A percentile compares a stretch with the other conserved stretches of the same genome.
Conservation (phyloP, 768 basidiomycete genomes). For the Mycena filopes region DNA sequence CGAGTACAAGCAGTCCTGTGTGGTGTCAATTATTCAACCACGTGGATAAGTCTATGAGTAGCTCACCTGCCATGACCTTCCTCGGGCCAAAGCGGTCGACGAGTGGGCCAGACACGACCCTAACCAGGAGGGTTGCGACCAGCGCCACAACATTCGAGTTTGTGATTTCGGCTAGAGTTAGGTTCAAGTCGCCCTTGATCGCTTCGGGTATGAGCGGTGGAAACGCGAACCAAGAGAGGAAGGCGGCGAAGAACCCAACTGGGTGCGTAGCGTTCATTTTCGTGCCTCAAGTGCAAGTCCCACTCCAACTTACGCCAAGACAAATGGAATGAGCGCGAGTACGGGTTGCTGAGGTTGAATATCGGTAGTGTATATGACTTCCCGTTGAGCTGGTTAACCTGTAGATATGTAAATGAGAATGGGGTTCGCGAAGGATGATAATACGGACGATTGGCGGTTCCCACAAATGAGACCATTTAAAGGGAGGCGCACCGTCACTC, state of each 20-base stretch:
- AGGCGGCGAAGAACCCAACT: slow-evolving; percentile 64
- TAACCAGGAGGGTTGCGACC: slow-evolving; percentile 59
- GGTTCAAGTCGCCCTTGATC: slow-evolving; percentile 62
- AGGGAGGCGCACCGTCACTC: slow-evolving; percentile 37
- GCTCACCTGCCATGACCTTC: slow-evolving; percentile 59
- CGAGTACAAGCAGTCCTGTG: slow-evolving; percentile 55
- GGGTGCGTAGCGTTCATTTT: not conserved
- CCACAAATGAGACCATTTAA: slow-evolving; percentile 48
- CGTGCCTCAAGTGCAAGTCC: not conserved
- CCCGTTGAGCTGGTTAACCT: slow-evolving; percentile 52
- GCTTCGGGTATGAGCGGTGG: slow-evolving; percentile 68
- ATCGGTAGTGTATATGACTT: slow-evolving; percentile 65
- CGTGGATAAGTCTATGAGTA: not conserved
- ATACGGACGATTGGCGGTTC: slow-evolving; percentile 50
- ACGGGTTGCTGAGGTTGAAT: slow-evolving; percentile 57
- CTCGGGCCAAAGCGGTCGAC: slow-evolving; percentile 64
- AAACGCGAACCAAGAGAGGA: slow-evolving; percentile 67
- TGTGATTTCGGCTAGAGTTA: slow-evolving; percentile 58
- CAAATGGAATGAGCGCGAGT: slow-evolving; percentile 63
- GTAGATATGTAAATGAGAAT: not conserved
- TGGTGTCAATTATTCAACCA: not conserved
- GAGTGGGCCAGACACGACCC: slow-evolving; percentile 60
- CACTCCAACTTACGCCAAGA: slow-evolving; percentile 38
- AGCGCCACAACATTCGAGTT: slow-evolving; percentile 63
- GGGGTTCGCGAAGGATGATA: not conserved